These are phyloP conservation scores for Prunus padus DNA, from an alignment of 306 rosid genomes.

Conservation along the genomic window DNA sequence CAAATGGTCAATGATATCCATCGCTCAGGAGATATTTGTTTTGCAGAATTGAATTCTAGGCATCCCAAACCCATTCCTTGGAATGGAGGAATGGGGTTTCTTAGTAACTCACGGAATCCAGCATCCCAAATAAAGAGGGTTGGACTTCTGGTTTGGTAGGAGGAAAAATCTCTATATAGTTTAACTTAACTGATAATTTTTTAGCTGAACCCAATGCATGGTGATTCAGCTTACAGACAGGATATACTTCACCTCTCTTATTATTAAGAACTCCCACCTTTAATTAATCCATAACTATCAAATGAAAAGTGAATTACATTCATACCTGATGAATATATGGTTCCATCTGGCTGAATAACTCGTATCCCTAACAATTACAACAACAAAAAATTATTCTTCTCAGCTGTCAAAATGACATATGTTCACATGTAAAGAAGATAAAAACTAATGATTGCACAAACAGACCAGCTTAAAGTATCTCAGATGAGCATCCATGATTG, in stretches of 20 bases:
- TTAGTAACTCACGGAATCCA: background rate
- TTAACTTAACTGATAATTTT: background rate
- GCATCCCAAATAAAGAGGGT: background rate
- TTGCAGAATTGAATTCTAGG: background rate
- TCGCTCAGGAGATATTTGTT: background rate
- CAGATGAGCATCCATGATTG: conserved; percentile 97
- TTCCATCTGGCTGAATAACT: conserved; percentile 87
- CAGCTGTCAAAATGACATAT: conserved; percentile 24
- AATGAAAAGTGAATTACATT: background rate
- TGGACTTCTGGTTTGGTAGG: background rate
- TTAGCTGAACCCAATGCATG: background rate
- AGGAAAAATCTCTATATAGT: background rate
- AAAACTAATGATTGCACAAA: conserved; percentile 25
- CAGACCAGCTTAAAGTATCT: conserved; percentile 97
- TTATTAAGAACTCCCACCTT: background rate
- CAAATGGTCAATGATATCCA: background rate
- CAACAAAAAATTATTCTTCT: conserved; percentile 24
- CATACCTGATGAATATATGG: conserved; percentile 97
- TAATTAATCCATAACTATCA: background rate
- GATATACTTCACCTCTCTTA: background rate
- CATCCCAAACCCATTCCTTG: background rate
- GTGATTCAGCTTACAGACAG: background rate
- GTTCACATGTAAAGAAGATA: conserved; percentile 23
- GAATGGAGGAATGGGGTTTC: background rate
- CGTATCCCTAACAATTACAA: conserved; percentile 61